Evolutionary conservation across 176 grass and related monocot genomes (phyloP).

Genomic region (Rhynchospora pubera): DNA sequence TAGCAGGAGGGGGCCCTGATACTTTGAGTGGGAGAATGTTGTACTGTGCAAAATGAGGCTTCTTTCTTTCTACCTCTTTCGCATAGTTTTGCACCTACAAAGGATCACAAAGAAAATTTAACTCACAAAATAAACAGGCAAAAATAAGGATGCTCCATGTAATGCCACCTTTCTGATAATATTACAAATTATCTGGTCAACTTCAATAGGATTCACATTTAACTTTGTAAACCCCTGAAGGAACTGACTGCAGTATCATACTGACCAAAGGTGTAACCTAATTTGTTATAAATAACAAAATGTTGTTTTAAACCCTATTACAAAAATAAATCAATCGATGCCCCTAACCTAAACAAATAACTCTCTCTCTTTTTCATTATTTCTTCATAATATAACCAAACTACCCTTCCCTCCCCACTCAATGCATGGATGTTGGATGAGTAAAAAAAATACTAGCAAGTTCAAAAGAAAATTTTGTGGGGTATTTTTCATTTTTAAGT

Average conservation of each 20-base stretch:
- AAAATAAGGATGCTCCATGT: not conserved
- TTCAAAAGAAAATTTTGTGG: not conserved
- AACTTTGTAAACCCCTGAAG: not conserved
- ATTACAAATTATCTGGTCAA: not conserved
- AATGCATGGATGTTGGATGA: not conserved
- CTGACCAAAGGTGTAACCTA: not conserved
- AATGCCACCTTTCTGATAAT: not conserved
- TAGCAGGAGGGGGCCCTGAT: conserved; percentile 36
- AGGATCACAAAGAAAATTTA: not conserved
- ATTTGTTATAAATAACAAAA: not conserved
- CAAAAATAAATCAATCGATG: not conserved
- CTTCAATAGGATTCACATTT: not conserved
- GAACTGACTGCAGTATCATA: not conserved
- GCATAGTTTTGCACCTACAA: conserved; percentile 47
- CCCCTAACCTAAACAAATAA: not conserved
- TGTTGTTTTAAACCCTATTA: not conserved
- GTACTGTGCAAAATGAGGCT: conserved; percentile 60
- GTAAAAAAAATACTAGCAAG: not conserved
- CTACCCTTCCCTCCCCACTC: not conserved
- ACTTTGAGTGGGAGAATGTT: conserved; percentile 96
- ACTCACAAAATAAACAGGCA: not conserved
- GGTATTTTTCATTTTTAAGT: not conserved
- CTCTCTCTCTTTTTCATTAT: not conserved
- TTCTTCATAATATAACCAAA: not conserved
- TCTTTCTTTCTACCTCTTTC: conserved; percentile 54